Percentiles rank a stretch among this genome's conserved stretches.
Evolutionary conservation across 2,329 filamentous ascomycete species (phyloP).

Genomic region (Aspergillus pseudoviridinutans): DNA sequence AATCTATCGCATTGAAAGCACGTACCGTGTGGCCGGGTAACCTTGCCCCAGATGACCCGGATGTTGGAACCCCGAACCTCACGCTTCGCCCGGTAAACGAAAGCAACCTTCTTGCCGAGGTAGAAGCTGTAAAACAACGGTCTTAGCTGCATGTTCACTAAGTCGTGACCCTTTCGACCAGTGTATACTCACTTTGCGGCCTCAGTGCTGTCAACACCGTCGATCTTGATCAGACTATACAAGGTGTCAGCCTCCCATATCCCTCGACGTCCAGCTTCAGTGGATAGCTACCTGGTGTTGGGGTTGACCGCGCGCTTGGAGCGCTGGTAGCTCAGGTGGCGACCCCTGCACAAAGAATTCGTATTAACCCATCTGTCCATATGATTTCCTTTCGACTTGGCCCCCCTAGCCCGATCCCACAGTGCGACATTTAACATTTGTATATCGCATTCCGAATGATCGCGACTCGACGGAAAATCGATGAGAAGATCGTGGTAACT

Average conservation of each 20-base stretch:
- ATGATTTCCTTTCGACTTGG: constrained; percentile 6
- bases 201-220: constrained; percentile 88
- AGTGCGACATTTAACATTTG: constrained; percentile 1
- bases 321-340: constrained; percentile 97
- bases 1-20: constrained; percentile 13
- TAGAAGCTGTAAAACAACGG: constrained; percentile 64
- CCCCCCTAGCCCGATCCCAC: constrained; percentile 9
- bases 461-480: constrained; percentile 15
- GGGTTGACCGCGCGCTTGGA: constrained; percentile 88
- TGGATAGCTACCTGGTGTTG: constrained; percentile 58
- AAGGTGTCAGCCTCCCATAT: constrained; percentile 22
- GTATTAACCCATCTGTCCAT: constrained; percentile 31
- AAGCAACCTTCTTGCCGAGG: constrained; percentile 97
- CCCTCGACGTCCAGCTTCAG: constrained; percentile 4
- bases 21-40: constrained; percentile 90
- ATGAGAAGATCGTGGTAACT: constrained; percentile 46
- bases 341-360: constrained; percentile 63
- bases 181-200: constrained; percentile 67
- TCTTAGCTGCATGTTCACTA: constrained; percentile 18
- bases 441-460: constrained; percentile 12
- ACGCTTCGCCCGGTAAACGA: constrained; percentile 93
- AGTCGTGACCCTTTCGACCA: background rate
- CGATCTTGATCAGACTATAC: constrained; percentile 86
- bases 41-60: constrained; percentile 98
- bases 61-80: constrained; percentile 98